Percentiles rank a stretch among this genome's conserved stretches.
phyloP scores from a whole-genome alignment of 495 filamentous ascomycete species.

The Venustampulla echinocandica region DNA sequence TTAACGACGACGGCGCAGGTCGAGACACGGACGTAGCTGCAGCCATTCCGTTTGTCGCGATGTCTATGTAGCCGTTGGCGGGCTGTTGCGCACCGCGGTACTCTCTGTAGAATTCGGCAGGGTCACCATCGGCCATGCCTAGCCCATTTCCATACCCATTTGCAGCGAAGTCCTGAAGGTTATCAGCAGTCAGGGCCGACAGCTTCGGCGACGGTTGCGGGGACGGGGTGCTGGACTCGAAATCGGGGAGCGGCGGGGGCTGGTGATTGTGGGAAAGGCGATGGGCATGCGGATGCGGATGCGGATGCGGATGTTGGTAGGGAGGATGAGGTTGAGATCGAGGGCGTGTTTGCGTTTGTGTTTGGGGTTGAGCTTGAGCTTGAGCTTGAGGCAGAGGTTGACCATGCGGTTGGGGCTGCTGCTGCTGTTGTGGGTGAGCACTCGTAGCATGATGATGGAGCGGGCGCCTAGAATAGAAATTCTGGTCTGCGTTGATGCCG shows the following conservation, averaged over 20 bases:
- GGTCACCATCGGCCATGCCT: constrained; percentile 24
- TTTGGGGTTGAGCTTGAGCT: background rate
- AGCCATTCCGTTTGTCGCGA: constrained; percentile 13
- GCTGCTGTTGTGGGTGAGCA: too few relatives aligned
- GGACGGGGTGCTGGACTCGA: constrained; percentile 3
- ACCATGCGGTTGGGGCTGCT: constrained; percentile 6
- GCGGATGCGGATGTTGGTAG: background rate
- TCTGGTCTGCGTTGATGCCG: constrained; percentile 23
- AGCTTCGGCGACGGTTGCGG: constrained; percentile 19
- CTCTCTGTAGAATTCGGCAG: constrained; percentile 46
- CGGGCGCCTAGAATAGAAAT: constrained; percentile 21
- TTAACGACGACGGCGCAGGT: constrained; percentile 10
- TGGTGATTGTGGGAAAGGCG: constrained; percentile 5
- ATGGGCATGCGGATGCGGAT: too few relatives aligned
- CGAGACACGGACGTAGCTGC: constrained; percentile 9
- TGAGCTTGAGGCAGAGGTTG: background rate
- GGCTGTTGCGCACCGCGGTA: constrained; percentile 30
- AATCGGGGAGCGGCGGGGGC: constrained; percentile 12
- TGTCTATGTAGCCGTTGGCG: constrained; percentile 27
- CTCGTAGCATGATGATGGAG: background rate
- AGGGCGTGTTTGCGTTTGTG: too few relatives aligned
- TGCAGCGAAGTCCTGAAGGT: constrained; percentile 15
- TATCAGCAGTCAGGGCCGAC: constrained; percentile 16
- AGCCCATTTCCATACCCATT: constrained; percentile 16
- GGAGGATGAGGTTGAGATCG: background rate